These are phyloP conservation scores for Suillus luteus DNA, from an alignment of 768 basidiomycete species.

Conservation along the genomic window DNA sequence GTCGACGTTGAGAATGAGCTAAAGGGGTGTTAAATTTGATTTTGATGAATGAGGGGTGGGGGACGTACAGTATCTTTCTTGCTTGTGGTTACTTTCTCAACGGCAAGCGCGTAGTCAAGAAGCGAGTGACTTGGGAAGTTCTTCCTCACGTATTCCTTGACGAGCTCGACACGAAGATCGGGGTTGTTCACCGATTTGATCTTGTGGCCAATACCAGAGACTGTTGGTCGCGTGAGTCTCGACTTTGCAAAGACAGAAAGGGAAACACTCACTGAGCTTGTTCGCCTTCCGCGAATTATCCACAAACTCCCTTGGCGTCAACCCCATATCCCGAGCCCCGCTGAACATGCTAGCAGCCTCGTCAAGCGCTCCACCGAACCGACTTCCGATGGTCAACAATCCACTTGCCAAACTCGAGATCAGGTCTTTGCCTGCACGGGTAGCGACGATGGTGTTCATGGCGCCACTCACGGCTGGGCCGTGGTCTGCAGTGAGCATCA, in stretches of 20 bases:
- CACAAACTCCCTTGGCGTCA: constrained; percentile 98
- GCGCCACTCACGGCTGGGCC: constrained; percentile 97
- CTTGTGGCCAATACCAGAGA: constrained; percentile 99
- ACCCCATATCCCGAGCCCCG: constrained; percentile 82
- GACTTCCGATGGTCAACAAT: constrained; percentile 95
- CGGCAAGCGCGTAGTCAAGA: constrained; percentile 93
- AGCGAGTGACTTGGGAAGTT: constrained; percentile 94
- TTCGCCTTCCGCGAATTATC: constrained; percentile 91
- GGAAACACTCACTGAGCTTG: constrained; percentile 75
- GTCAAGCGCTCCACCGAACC: constrained; percentile 98
- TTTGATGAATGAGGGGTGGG: not conserved
- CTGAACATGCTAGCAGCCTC: constrained; percentile 98
- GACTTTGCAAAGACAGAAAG: not conserved
- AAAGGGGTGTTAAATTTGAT: not conserved
- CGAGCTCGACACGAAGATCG: constrained; percentile 88
- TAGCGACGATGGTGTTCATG: constrained; percentile 99
- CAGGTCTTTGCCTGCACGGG: constrained; percentile 98
- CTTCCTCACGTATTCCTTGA: constrained; percentile 94
- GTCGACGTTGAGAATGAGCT: constrained; percentile 96
- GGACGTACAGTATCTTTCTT: constrained; percentile 89
- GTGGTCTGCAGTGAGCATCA: constrained; percentile 99
- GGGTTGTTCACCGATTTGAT: constrained; percentile 99
- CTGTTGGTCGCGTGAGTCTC: constrained; percentile 34
- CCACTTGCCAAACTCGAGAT: constrained; percentile 98
- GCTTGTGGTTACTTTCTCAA: constrained; percentile 95